Conservation (phyloP, 352 stramenopile species). For the Phytopythium kandeliae region DNA sequence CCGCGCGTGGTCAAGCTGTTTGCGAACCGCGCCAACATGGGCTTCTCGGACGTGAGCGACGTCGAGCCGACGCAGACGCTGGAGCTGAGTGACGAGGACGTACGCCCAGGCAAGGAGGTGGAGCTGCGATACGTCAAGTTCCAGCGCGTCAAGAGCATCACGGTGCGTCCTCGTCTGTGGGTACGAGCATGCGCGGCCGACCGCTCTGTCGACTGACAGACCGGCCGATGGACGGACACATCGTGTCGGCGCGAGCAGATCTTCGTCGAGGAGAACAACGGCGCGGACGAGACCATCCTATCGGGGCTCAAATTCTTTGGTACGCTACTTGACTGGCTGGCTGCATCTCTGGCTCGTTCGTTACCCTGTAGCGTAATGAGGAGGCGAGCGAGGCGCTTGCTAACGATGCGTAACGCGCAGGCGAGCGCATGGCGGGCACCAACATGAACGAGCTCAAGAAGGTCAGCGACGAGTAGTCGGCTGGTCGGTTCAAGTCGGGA, state of each 20-base stretch:
- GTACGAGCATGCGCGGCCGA: too few relatives aligned
- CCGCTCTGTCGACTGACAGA: too few relatives aligned
- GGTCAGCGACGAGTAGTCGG: slow-evolving; percentile 59
- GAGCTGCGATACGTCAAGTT: slow-evolving; percentile 83
- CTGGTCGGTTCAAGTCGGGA: background rate
- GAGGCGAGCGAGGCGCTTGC: too few relatives aligned
- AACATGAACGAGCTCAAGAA: slow-evolving; percentile 89
- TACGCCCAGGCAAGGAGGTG: slow-evolving; percentile 47
- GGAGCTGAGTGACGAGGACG: slow-evolving; percentile 46
- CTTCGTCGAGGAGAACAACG: slow-evolving; percentile 79
- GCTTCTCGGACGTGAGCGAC: slow-evolving; percentile 64
- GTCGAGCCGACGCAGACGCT: slow-evolving; percentile 72
- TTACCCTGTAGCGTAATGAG: too few relatives aligned
- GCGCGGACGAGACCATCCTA: slow-evolving; percentile 49
- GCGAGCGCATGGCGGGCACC: slow-evolving; percentile 62
- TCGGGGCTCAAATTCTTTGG: slow-evolving; percentile 67
- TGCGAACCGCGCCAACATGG: slow-evolving; percentile 65
- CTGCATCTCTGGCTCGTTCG: too few relatives aligned
- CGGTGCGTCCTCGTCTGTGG: slow-evolving; percentile 11
- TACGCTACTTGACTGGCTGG: too few relatives aligned
- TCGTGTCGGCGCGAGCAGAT: slow-evolving; percentile 18
- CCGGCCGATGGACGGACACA: background rate
- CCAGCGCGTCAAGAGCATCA: slow-evolving; percentile 69
- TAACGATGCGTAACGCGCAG: slow-evolving; percentile 16
- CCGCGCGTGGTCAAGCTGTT: slow-evolving; percentile 65